Evolutionary conservation across 768 basidiomycete genomes (phyloP).

Genomic region (Boletus bicolor): DNA sequence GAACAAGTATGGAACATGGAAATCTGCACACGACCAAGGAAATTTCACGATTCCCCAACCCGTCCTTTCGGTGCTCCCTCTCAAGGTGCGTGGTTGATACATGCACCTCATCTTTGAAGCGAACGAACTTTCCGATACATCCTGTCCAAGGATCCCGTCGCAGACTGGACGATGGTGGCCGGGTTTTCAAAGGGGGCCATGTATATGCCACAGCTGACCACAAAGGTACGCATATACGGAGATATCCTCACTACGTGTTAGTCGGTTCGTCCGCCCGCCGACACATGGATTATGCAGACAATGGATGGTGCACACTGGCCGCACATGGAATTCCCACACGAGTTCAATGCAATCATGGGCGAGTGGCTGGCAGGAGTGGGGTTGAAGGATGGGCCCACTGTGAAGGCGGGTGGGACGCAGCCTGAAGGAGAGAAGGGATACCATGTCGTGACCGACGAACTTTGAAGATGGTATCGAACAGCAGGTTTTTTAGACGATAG

Average conservation of each 20-base stretch:
- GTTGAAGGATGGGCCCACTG: neutral
- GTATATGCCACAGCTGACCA: constrained; percentile 36
- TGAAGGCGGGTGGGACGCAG: neutral
- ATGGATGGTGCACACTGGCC: constrained; percentile 63
- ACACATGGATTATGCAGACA: constrained; percentile 34
- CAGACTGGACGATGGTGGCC: constrained; percentile 38
- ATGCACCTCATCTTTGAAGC: neutral
- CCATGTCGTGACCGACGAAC: constrained; percentile 10
- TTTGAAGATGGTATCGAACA: constrained; percentile 8
- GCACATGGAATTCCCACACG: constrained; percentile 56
- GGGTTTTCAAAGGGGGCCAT: constrained; percentile 24
- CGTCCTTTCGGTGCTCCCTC: constrained; percentile 39
- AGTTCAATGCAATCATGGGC: constrained; percentile 49
- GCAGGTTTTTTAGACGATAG: too few relatives aligned
- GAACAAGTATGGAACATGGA: constrained; percentile 40
- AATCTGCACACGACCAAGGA: constrained; percentile 37
- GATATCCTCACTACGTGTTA: too few relatives aligned
- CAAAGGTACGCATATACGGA: constrained; percentile 29
- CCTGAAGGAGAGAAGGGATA: neutral
- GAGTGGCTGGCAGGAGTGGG: constrained; percentile 44
- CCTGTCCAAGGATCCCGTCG: constrained; percentile 39
- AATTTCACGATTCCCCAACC: constrained; percentile 45
- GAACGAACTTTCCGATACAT: neutral
- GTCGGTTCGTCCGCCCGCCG: constrained; percentile 38
- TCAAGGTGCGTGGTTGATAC: constrained; percentile 27